Evolutionary conservation across 176 grass and related monocot genomes (phyloP), one percentile per base, ranked within the genome.

Genomic region (Guadua angustifolia): DNA sequence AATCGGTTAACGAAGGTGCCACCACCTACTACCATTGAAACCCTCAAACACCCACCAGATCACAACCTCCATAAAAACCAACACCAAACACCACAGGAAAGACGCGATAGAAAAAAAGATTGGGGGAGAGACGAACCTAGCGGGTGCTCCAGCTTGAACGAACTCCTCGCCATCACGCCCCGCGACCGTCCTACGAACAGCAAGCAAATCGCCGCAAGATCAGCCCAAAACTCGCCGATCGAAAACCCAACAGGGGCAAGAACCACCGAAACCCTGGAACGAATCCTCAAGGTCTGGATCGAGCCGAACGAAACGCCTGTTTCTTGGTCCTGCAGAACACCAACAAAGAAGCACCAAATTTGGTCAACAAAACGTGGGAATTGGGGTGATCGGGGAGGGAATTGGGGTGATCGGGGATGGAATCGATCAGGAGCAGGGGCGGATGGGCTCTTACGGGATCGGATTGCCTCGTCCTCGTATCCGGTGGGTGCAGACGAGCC

Each of bases 121-220:
- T 21, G 51, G 6, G 1, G 25, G 2, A 3, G 25, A 7, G 35
- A 85, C 94, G 70, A 53, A 97, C 94, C 91, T 2, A 97, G 85
- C 8, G 94, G 89, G 58, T 97, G 91, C 86, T 97, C 94, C 84
- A 97, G 63, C 78, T 90, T 97, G 89, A 97, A 97, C 86, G 90
- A 91, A 66, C 84, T 94, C 86, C 57, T 79, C 24, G 86, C 88
- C 92, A 97, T 97, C 17, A 62, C 66, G 15, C 69, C 26, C 82
- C 79, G 63, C 19, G 7, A 56, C 53, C 18, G 53, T 56, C 53
- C 53, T 56, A 56, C 1, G 16, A 51, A 57, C 82, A 78, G 44
- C 55, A 14, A 61, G 18, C 55, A 62, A 79, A 46, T 19, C 22
- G 40, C 14, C 56, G 12, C 43, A 42, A 44, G 49, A 66, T 75